A percentile compares a stretch with the other conserved stretches of the same genome.
phyloP scores from a whole-genome alignment of 805 yeast genomes.

The Candida railenensis region DNA sequence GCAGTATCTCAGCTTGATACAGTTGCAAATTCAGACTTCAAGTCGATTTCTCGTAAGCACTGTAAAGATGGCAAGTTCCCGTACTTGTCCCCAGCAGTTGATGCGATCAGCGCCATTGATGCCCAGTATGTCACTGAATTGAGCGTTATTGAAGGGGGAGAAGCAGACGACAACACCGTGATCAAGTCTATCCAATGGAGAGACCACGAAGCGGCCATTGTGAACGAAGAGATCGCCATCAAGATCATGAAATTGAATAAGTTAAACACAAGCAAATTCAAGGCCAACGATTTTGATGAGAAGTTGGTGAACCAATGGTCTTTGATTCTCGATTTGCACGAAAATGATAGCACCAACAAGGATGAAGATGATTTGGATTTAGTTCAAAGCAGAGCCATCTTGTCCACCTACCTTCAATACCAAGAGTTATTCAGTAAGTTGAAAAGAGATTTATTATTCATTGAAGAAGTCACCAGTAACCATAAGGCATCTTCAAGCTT shows the following conservation, averaged over 20 bases:
- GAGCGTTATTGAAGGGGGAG: constrained; percentile 15
- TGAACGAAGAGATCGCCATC: constrained; percentile 72
- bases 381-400: constrained; percentile 69
- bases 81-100: constrained; percentile 40
- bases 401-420: constrained; percentile 74
- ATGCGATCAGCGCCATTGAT: constrained; percentile 38
- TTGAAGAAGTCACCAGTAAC: constrained; percentile 27
- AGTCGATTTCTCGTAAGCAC: constrained; percentile 46
- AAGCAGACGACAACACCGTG: constrained; percentile 15
- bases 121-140: constrained; percentile 32
- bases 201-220: constrained; percentile 55
- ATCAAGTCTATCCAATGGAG: constrained; percentile 47
- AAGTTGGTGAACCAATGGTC: constrained; percentile 62
- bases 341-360: constrained; percentile 46
- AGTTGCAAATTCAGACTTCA: constrained; percentile 42
- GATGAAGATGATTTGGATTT: constrained; percentile 54
- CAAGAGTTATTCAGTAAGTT: constrained; percentile 63
- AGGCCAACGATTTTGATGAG: constrained; percentile 51
- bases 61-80: constrained; percentile 30
- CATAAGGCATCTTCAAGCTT: constrained; percentile 12
- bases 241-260: constrained; percentile 42
- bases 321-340: constrained; percentile 62
- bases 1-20: constrained; percentile 45
- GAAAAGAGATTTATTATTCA: constrained; percentile 63
- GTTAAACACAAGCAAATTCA: constrained; percentile 20